Base-by-base conservation (phyloP, 179 eudicot genomes). In the Silene vulgaris region DNA sequence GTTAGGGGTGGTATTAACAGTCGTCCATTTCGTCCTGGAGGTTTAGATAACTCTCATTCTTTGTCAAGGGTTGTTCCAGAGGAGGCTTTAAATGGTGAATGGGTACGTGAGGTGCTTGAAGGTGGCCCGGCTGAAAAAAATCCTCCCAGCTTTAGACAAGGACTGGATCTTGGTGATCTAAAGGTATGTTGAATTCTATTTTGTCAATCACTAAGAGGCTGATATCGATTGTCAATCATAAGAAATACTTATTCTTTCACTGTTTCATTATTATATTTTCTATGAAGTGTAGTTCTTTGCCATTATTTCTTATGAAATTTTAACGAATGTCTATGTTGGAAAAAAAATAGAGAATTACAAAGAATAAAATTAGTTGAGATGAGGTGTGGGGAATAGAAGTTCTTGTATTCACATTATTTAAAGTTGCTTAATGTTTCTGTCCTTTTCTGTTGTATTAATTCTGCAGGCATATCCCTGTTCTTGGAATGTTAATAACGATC, bases 11-110 rank as follows among this genome's bases (percentile, higher is more conserved):
- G 97, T 88, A 79, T 95, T 73, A 87, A 81, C 78, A 92, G 77
- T 80, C 99, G 99, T 63, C 99, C 99, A 75, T 95, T 95, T 82
- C 95, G 85, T 73, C 99, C 99, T 19, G 99, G 99, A 52, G 99
- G 99, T 75, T 80, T 95, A 79, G 91, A 92, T 76, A 85, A 83
- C 79, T 85, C 96, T 57, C 88, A 86, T 76, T 81, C 93, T 56
- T 67, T 85, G 30, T 88, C 87, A 26, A 92, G 91, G 85, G 78
- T 76, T 80, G 77, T 85, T 70, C 97, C 97, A 75, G 90, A 83
- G 48, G 97, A 93, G 77, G 93, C 93, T 71, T 83, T 87, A 72
- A 87, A 86, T 74, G 99, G 99, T 76, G 93, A 89, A 78, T 95
- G 99, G 99, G 84, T 88, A 63, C 75, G 77, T 76, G 97, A 90